Evolutionary conservation across 2,329 filamentous ascomycete species (phyloP).

Genomic region (Diaporthe eres): DNA sequence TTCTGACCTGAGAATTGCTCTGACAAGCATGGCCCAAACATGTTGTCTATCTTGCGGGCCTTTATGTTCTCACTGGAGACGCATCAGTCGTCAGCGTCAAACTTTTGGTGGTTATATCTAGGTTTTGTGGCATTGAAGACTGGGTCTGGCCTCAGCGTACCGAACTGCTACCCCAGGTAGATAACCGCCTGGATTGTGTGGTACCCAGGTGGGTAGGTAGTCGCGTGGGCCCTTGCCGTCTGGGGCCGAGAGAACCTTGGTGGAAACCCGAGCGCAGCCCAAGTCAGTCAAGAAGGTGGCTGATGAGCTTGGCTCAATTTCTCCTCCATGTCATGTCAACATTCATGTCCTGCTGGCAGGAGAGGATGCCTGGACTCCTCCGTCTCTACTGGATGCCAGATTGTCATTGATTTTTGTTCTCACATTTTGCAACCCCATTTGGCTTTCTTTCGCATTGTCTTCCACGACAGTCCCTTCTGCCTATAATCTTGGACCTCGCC

Average conservation of each 20-base stretch:
- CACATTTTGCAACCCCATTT: neutral
- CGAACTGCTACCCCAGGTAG: neutral
- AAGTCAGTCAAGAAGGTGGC: constrained; percentile 23
- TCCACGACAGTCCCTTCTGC: constrained; percentile 16
- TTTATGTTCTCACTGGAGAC: too few relatives aligned
- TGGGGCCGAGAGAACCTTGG: constrained; percentile 6
- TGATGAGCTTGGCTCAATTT: constrained; percentile 27
- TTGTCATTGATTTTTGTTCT: neutral
- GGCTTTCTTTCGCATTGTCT: neutral
- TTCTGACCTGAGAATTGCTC: neutral
- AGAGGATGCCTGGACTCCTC: neutral
- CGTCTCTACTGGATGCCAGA: neutral
- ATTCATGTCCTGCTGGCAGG: constrained; percentile 33
- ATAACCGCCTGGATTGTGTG: neutral
- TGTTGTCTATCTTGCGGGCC: neutral
- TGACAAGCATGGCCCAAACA: neutral
- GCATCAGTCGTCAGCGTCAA: neutral
- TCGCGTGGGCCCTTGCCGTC: constrained; percentile 13
- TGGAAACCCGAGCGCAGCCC: constrained; percentile 19
- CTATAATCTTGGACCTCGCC: neutral
- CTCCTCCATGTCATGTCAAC: constrained; percentile 22
- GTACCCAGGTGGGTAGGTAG: constrained; percentile 1
- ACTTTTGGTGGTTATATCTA: neutral
- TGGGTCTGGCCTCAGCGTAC: neutral
- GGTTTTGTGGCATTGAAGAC: neutral